These are phyloP conservation scores for Bacidia rubella DNA, from an alignment of 495 filamentous ascomycete species.

Conservation along the genomic window DNA sequence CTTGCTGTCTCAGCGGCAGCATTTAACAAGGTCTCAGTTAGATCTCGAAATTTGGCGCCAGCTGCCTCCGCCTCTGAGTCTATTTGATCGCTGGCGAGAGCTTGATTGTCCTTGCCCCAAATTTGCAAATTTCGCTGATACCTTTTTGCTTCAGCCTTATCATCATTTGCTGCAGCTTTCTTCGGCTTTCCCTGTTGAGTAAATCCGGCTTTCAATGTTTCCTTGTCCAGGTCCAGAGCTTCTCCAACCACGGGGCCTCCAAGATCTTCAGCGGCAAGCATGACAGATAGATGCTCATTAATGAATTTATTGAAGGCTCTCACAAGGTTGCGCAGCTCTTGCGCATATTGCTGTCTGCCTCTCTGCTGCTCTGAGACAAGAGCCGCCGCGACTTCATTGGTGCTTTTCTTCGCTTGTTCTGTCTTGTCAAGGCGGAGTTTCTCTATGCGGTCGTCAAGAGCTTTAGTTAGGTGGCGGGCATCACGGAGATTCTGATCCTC, in stretches of 20 bases:
- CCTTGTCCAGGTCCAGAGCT: conserved; percentile 47
- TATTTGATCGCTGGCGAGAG: conserved; percentile 18
- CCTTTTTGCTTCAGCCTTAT: conserved; percentile 30
- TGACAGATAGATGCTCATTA: conserved; percentile 53
- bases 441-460: conserved; percentile 46
- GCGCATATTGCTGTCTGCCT: conserved; percentile 41
- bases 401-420: conserved; percentile 42
- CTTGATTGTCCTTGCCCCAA: conserved; percentile 35
- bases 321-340: conserved; percentile 42
- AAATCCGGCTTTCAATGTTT: conserved; percentile 53
- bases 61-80: conserved; percentile 51
- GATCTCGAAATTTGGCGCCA: conserved; percentile 48
- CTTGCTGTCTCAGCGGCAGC: conserved; percentile 34
- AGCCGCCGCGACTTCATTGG: conserved; percentile 46
- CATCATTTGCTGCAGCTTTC: conserved; percentile 36
- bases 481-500: conserved; percentile 52
- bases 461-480: conserved; percentile 34
- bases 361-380: conserved; percentile 42
- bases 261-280: conserved; percentile 77
- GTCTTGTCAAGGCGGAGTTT: conserved; percentile 36
- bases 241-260: conserved; percentile 79
- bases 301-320: conserved; percentile 59
- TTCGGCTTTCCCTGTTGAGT: conserved; percentile 57
- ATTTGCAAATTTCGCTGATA: conserved; percentile 67
- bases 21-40: conserved; percentile 53